phyloP scores from a whole-genome alignment of 192 early-diverging fungal genomes.

The Chytriomyces confervae region DNA sequence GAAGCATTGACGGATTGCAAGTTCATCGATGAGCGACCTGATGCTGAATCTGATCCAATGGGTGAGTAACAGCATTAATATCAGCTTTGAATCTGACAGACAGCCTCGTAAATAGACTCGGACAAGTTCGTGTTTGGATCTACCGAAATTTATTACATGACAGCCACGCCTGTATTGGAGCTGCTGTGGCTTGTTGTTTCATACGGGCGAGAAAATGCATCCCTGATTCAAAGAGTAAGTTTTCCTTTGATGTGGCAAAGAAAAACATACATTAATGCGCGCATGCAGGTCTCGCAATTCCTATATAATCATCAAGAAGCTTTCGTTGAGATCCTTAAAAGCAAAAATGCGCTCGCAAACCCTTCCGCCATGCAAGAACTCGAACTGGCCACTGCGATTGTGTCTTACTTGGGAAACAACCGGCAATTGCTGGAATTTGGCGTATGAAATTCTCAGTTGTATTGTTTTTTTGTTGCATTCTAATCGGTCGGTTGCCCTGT shows the following conservation, averaged over 20 bases:
- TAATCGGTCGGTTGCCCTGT: background rate
- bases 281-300: slow-evolving; percentile 49
- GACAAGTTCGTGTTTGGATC: background rate
- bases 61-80: slow-evolving; percentile 22
- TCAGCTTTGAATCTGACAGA: too few species aligned
- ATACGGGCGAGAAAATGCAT: slow-evolving; percentile 31
- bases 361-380: slow-evolving; percentile 49
- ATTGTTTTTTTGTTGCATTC: slow-evolving; percentile 10
- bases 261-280: slow-evolving; percentile 42
- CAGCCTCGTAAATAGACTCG: slow-evolving; percentile 6
- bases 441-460: slow-evolving; percentile 18
- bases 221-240: slow-evolving; percentile 12
- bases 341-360: slow-evolving; percentile 48
- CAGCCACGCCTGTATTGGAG: slow-evolving; percentile 67
- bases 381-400: slow-evolving; percentile 52
- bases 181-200: slow-evolving; percentile 61
- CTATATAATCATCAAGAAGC: slow-evolving; percentile 55
- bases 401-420: slow-evolving; percentile 35
- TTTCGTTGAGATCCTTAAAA: slow-evolving; percentile 61
- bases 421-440: slow-evolving; percentile 24
- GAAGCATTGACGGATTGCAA: slow-evolving; percentile 75
- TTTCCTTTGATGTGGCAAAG: slow-evolving; percentile 3
- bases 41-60: slow-evolving; percentile 48
- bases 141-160: slow-evolving; percentile 69
- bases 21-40: slow-evolving; percentile 78